Percentiles rank a stretch among this genome's conserved stretches.
These are phyloP conservation scores for Fraxinus greggii DNA, from an alignment of 305 asterid genomes.

Conservation along the genomic window DNA sequence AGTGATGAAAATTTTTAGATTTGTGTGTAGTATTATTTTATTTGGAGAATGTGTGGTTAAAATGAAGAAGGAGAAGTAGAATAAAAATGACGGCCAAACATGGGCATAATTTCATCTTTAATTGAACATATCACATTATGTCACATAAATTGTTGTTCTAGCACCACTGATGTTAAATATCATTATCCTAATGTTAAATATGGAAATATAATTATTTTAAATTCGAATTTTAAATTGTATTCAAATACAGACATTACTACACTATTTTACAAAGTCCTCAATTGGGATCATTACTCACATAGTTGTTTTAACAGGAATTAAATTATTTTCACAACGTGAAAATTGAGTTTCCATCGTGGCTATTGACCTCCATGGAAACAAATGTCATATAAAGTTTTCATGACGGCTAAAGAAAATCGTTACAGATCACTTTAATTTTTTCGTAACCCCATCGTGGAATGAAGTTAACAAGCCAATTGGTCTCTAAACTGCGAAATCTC, in stretches of 20 bases:
- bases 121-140: background rate
- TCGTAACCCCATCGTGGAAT: background rate
- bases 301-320: background rate
- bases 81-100: too few species aligned
- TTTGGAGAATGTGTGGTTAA: too few species aligned
- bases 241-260: background rate
- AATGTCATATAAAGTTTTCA: background rate
- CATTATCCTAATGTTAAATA: background rate
- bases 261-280: background rate
- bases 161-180: background rate
- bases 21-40: too few species aligned
- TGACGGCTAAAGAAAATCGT: background rate
- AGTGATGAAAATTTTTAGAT: too few species aligned
- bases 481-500: conserved; percentile 70
- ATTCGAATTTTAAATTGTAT: background rate
- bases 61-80: too few species aligned
- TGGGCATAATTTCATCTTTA: too few species aligned
- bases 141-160: background rate
- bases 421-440: background rate
- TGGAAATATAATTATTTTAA: background rate
- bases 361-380: background rate
- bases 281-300: background rate
- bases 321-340: background rate
- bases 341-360: background rate
- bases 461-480: conserved; percentile 66